Evolutionary conservation across 2,329 filamentous ascomycete genomes (phyloP), one percentile per base, ranked within the genome.

Genomic region (Aspergillus pseudoviridinutans): DNA sequence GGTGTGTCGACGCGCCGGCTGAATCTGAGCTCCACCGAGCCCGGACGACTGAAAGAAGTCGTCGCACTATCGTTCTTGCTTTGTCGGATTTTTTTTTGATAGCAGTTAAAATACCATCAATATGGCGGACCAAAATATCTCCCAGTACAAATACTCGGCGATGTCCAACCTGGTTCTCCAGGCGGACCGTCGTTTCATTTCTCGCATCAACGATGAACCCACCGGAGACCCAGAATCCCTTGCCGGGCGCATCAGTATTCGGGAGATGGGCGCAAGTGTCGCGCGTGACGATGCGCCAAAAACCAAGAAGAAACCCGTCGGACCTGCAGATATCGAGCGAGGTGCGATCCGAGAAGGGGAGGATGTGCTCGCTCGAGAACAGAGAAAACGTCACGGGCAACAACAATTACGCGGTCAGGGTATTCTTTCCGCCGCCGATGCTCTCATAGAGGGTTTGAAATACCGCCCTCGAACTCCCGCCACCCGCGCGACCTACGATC

Each of bases 131-230:
- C 78, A 80, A 63, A 81, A 84, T 88, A 90, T 96, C 71, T 92
- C 91, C 77, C 92, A 96, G 79, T 97, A 96, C 85, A 97, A 97
- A 79, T 96, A 97, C 85, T 92, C 92, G 87, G 92, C 91, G 77
- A 97, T 99, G 94, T 99, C 94, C 80, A 99, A 99, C 87, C 89
- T 99, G 91, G 94, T 99, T 74, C 91, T 99, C 86, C 94, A 99
- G 90, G 92, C 92, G 80, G 94, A 99, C 82, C 89, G 92, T 79
- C 89, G 94, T 69, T 97, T 99, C 74, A 89, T 96, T 68, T 91
- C 91, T 63, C 87, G 94, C 74, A 87, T 92, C 69, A 92, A 88
- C 67, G 93, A 99, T 78, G 95, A 99, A 80, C 88, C 91, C 63
- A 97, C 93, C 53, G 94, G 94, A 68, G 94, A 99, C 74, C 95